phyloP scores from a whole-genome alignment of 2,329 filamentous ascomycete species.

The Lizonia empirigonia region DNA sequence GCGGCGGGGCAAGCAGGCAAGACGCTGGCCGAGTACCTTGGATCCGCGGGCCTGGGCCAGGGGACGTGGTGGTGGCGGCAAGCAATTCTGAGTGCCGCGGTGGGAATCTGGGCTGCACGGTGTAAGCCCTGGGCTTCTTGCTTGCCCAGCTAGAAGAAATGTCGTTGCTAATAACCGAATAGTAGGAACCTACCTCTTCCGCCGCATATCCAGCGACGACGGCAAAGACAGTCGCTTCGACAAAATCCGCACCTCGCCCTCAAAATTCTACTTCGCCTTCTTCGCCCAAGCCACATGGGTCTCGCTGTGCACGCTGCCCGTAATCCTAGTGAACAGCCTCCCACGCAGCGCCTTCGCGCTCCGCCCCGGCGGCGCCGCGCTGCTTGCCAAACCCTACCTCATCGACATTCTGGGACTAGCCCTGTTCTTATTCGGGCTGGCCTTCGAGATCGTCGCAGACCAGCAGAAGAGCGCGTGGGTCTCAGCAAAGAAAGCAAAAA shows the following conservation, averaged over 20 bases:
- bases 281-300: slow-evolving; percentile 71
- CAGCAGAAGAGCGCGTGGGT: slow-evolving; percentile 68
- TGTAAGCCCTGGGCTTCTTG: slow-evolving; percentile 48
- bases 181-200: slow-evolving; percentile 71
- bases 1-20: slow-evolving; percentile 55
- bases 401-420: slow-evolving; percentile 64
- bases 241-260: slow-evolving; percentile 57
- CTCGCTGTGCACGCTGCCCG: slow-evolving; percentile 68
- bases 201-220: slow-evolving; percentile 60
- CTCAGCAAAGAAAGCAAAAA: slow-evolving; percentile 65
- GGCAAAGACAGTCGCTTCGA: slow-evolving; percentile 67
- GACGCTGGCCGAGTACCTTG: slow-evolving; percentile 44
- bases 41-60: slow-evolving; percentile 32
- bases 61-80: slow-evolving; percentile 65
- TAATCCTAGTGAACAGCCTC: slow-evolving; percentile 67
- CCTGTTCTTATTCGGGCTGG: slow-evolving; percentile 64
- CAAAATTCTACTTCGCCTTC: slow-evolving; percentile 62
- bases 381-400: slow-evolving; percentile 49
- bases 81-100: slow-evolving; percentile 59
- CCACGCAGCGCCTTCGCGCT: slow-evolving; percentile 57
- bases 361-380: slow-evolving; percentile 51
- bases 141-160: too few species aligned
- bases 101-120: slow-evolving; percentile 67
- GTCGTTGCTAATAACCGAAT: background rate
- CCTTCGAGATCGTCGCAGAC: slow-evolving; percentile 67